Evolutionary conservation across 2,329 filamentous ascomycete genomes (phyloP), one percentile per base, ranked within the genome.

Genomic region (Chaetomium sp.): DNA sequence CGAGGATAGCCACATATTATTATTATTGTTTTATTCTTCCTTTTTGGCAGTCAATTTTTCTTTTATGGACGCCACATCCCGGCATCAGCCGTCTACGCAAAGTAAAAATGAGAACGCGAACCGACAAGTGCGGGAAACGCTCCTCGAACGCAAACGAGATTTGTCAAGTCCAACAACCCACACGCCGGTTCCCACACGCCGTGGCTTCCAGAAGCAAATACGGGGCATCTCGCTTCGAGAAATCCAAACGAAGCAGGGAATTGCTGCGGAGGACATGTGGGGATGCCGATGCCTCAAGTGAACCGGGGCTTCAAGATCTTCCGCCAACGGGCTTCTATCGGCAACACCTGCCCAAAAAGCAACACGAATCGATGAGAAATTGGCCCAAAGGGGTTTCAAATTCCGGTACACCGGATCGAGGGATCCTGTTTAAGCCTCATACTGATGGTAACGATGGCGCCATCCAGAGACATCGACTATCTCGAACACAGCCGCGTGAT

Each of bases 121-220:
- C 25, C 19, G 45, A 23, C 19, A 21, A 47, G n/a, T 47, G n/a
- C 2, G 21, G 23, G n/a, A 47, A 47, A 47, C 19, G 38, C 38
- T 42, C 8, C 55, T 23, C 49, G 57, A 64, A 64, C 57, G 47
- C 8, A 64, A 54, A 53, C 63, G 53, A 64, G 42, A 64, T 61
- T 60, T 60, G 49, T 23, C 27, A 13, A 10, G 45, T n/a, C 8
- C 19, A 45, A 56, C 19, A 45, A 56, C 51, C 21, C 19, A 35
- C 60, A n/a, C 33, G 7, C n/a, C 45, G 21, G 21, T 21, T 47
- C 45, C 45, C 45, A 23, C 4, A 42, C 38, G 16, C 10, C 4
- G 38, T 42, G 38, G 45, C n/a, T 42, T 42, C 38, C 38, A 42
- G 38, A 42, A 42, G 38, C 16, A 42, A 42, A 47, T 47, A 21